Conservation (phyloP, 73 alveolate species). For the Paramecium octaurelia region DNA sequence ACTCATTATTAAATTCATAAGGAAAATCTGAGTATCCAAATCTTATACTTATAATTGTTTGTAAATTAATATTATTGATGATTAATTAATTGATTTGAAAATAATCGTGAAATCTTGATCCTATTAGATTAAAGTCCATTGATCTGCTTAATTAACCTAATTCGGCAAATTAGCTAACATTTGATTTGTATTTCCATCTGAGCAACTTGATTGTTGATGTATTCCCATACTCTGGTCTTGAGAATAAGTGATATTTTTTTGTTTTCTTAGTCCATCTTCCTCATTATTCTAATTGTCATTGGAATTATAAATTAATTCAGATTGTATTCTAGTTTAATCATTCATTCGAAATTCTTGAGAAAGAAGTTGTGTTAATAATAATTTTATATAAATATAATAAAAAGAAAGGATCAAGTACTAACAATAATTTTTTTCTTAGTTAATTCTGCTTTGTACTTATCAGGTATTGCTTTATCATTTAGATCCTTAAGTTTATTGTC, state of each 20-base stretch:
- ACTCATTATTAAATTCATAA: not conserved
- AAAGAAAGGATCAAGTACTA: not conserved
- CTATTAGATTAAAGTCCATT: not conserved
- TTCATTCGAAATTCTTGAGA: not conserved
- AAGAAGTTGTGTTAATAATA: not conserved
- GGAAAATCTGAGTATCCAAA: not conserved
- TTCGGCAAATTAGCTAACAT: too few species aligned
- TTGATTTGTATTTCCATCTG: too few species aligned
- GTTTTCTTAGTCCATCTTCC: not conserved
- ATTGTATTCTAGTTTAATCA: too few species aligned
- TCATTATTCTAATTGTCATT: not conserved
- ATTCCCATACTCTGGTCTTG: not conserved
- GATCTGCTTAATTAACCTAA: not conserved
- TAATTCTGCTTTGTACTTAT: constrained; percentile 88
- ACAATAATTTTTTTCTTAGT: constrained; percentile 76
- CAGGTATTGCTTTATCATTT: constrained; percentile 71
- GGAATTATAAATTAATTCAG: too few species aligned
- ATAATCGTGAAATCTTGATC: not conserved
- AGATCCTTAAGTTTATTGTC: constrained; percentile 77
- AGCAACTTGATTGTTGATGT: not conserved
- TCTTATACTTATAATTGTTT: not conserved
- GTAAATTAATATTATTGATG: not conserved
- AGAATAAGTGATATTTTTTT: not conserved
- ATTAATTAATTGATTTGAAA: not conserved
- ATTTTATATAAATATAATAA: not conserved